Percentiles rank a stretch among this genome's conserved stretches.
Conservation (phyloP, 176 grass and related monocot species). For the Microstegium vimineum region DNA sequence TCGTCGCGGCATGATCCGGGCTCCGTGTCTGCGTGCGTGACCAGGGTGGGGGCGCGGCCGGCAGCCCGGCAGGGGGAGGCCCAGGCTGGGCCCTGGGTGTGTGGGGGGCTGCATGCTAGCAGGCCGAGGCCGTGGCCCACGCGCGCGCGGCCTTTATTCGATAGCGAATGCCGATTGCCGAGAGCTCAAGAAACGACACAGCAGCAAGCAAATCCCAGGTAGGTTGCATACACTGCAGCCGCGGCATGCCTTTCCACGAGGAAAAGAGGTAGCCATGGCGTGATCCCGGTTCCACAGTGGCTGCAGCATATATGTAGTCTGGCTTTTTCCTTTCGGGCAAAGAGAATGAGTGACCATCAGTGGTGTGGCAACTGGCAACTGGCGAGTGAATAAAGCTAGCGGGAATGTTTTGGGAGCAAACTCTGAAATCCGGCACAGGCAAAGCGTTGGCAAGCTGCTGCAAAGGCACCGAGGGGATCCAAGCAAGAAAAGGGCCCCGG, state of each 20-base stretch:
- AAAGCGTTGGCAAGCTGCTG: slow-evolving; percentile 10
- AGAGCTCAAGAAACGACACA: neutral
- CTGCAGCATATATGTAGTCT: neutral
- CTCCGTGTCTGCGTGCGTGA: neutral
- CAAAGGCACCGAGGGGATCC: slow-evolving; percentile 34
- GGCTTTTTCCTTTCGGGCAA: slow-evolving; percentile 44
- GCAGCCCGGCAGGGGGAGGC: slow-evolving; percentile 8
- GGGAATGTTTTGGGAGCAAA: slow-evolving; percentile 29
- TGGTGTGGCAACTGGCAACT: no score
- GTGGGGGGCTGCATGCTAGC: neutral
- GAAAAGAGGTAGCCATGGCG: neutral
- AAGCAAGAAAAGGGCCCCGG: slow-evolving; percentile 18
- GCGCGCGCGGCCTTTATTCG: slow-evolving; percentile 33
- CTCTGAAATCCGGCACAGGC: slow-evolving; percentile 10
- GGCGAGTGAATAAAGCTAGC: neutral
- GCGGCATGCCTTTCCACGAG: slow-evolving; percentile 29
- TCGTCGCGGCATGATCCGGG: neutral
- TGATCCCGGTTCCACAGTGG: neutral
- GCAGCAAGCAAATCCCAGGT: neutral
- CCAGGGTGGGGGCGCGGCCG: neutral
- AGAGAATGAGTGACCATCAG: slow-evolving; percentile 36
- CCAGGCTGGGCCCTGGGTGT: slow-evolving; percentile 7
- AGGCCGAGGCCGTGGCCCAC: slow-evolving; percentile 5
- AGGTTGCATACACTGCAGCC: neutral
- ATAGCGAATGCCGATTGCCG: neutral